phyloP scores from a whole-genome alignment of 2,329 filamentous ascomycete genomes.

The Microthyrium microscopicum region DNA sequence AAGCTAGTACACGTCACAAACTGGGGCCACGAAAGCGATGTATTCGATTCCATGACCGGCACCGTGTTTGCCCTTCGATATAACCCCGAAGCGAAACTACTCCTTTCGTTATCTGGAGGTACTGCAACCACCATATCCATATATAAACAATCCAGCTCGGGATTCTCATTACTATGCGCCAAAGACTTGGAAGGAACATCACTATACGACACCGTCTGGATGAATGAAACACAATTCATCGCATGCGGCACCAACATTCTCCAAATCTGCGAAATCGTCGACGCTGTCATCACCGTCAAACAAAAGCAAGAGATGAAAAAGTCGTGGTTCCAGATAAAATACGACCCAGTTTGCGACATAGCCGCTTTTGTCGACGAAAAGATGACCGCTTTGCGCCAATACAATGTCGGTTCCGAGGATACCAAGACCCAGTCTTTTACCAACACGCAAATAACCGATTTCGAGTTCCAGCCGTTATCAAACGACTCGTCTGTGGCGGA shows the following conservation, averaged over 20 bases:
- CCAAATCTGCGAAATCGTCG: conserved; percentile 20
- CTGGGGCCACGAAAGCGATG: conserved; percentile 3
- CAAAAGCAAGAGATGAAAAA: conserved; percentile 11
- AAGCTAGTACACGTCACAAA: conserved; percentile 5
- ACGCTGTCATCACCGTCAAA: conserved; percentile 2
- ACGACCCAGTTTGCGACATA: conserved; percentile 24
- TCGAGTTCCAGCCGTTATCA: conserved; percentile 22
- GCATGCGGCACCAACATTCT: conserved; percentile 26
- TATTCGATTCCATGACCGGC: conserved; percentile 4
- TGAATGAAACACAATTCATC: conserved; percentile 24
- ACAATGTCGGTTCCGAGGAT: conserved; percentile 13
- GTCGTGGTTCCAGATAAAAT: conserved; percentile 16
- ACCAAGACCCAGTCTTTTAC: conserved; percentile 15
- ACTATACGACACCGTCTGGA: conserved; percentile 28
- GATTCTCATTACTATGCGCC: neutral
- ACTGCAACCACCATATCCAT: conserved; percentile 22
- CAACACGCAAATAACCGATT: conserved; percentile 17
- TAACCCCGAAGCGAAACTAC: conserved; percentile 13
- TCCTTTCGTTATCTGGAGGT: conserved; percentile 6
- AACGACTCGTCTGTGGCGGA: conserved; percentile 10
- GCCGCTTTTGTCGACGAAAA: conserved; percentile 18
- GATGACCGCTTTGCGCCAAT: conserved; percentile 12
- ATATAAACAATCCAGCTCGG: conserved; percentile 15
- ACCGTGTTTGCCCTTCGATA: conserved; percentile 3
- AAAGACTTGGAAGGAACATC: conserved; percentile 11